Conservation (phyloP, 495 filamentous ascomycete genomes). For the Penicillium longicatenatum region DNA sequence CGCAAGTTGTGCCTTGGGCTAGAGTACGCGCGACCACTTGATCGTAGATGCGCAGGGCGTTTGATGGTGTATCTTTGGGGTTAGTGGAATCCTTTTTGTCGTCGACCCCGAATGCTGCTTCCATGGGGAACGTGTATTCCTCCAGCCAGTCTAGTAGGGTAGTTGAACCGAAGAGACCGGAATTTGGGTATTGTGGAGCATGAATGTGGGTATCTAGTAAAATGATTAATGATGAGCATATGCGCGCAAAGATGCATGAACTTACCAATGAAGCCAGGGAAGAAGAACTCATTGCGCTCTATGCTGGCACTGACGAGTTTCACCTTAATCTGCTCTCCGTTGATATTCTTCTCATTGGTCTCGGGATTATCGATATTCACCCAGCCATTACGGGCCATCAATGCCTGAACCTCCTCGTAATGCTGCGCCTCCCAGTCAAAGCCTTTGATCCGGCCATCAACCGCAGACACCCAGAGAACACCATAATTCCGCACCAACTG, state of each 20-base stretch:
- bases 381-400: slow-evolving; percentile 50
- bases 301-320: slow-evolving; percentile 34
- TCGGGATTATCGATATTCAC: slow-evolving; percentile 9
- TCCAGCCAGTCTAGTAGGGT: slow-evolving; percentile 94
- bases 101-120: slow-evolving; percentile 69
- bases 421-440: slow-evolving; percentile 36
- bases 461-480: slow-evolving; percentile 65
- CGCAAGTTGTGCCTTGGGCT: slow-evolving; percentile 89
- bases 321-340: slow-evolving; percentile 13
- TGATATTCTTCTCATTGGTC: neutral
- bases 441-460: slow-evolving; percentile 60
- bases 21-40: slow-evolving; percentile 77
- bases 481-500: slow-evolving; percentile 48
- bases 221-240: slow-evolving; percentile 33
- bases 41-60: slow-evolving; percentile 64
- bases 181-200: slow-evolving; percentile 91
- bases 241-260: slow-evolving; percentile 4
- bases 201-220: slow-evolving; percentile 83
- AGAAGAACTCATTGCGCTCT: slow-evolving; percentile 69
- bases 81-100: slow-evolving; percentile 64
- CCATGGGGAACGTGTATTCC: slow-evolving; percentile 92
- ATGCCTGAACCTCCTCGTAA: slow-evolving; percentile 39
- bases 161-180: slow-evolving; percentile 86
- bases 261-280: slow-evolving; percentile 88
- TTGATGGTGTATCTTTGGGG: slow-evolving; percentile 32